Evolutionary conservation across 768 basidiomycete genomes (phyloP).

Genomic region (Hortiboletus flavorubellus): DNA sequence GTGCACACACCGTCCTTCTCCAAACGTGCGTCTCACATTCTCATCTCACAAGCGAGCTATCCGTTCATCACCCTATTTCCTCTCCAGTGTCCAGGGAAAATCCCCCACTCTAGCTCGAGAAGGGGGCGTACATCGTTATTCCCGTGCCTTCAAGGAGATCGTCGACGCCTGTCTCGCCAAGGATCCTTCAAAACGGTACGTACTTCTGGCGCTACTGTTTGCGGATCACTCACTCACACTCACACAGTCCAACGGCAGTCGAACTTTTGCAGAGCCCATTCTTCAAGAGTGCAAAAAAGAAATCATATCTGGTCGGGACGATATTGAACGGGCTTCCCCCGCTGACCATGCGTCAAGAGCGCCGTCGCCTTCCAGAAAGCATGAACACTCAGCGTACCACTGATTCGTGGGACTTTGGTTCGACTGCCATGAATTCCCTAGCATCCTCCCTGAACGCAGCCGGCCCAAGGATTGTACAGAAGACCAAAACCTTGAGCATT

Average conservation of each 20-base stretch:
- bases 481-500: neutral
- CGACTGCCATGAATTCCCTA: constrained; percentile 42
- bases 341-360: constrained; percentile 69
- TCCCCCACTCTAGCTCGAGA: constrained; percentile 76
- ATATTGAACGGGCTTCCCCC: constrained; percentile 77
- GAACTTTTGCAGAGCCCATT: constrained; percentile 76
- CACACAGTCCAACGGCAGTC: constrained; percentile 66
- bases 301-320: constrained; percentile 69
- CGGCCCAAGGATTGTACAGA: constrained; percentile 4
- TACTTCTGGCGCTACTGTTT: neutral
- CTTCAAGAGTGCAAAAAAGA: constrained; percentile 78
- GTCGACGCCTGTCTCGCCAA: constrained; percentile 81
- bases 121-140: constrained; percentile 70
- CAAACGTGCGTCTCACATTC: constrained; percentile 53
- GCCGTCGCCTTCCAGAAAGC: constrained; percentile 41
- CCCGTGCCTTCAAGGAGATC: constrained; percentile 78
- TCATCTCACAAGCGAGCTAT: neutral
- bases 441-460: constrained; percentile 7
- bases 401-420: constrained; percentile 80
- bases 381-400: constrained; percentile 46
- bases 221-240: neutral
- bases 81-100: constrained; percentile 63
- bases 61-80: neutral
- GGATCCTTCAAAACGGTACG: constrained; percentile 73
- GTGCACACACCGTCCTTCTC: constrained; percentile 68